Evolutionary conservation across 2,329 filamentous ascomycete genomes (phyloP).

Genomic region (Xylaria sp.): DNA sequence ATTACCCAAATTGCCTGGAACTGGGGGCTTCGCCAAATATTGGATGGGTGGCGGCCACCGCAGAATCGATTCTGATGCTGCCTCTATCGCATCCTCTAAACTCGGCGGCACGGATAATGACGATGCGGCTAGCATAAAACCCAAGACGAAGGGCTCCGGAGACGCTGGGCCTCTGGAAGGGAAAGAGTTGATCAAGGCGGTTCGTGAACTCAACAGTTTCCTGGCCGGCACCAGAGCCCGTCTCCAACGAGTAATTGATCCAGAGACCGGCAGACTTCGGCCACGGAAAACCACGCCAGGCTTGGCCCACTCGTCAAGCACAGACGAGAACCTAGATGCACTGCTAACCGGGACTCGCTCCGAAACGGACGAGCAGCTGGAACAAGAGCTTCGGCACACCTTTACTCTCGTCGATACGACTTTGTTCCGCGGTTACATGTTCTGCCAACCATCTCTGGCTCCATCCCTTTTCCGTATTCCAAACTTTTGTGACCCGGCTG

Average conservation of each 20-base stretch:
- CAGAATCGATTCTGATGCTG: slow-evolving; percentile 62
- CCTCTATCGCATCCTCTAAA: slow-evolving; percentile 69
- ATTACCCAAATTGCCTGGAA: slow-evolving; percentile 51
- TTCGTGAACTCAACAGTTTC: slow-evolving; percentile 85
- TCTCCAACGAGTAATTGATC: slow-evolving; percentile 70
- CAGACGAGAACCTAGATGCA: slow-evolving; percentile 44
- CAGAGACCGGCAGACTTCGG: slow-evolving; percentile 70
- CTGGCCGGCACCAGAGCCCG: slow-evolving; percentile 83
- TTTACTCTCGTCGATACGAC: slow-evolving; percentile 92
- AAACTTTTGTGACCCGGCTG: slow-evolving; percentile 96
- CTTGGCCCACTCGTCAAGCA: slow-evolving; percentile 50
- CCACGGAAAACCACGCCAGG: slow-evolving; percentile 56
- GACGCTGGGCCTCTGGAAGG: slow-evolving; percentile 72
- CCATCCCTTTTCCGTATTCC: slow-evolving; percentile 92
- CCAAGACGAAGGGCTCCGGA: slow-evolving; percentile 54
- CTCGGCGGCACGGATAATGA: slow-evolving; percentile 60
- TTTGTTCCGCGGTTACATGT: slow-evolving; percentile 95
- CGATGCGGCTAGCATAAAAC: slow-evolving; percentile 65
- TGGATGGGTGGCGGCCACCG: slow-evolving; percentile 57
- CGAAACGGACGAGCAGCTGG: slow-evolving; percentile 68
- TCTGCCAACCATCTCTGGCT: slow-evolving; percentile 83
- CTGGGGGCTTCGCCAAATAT: slow-evolving; percentile 63
- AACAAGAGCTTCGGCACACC: slow-evolving; percentile 76
- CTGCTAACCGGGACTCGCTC: slow-evolving; percentile 56
- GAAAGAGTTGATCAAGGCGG: slow-evolving; percentile 84